Evolutionary conservation across 1,139 yeast genomes (phyloP).

Genomic region (Diutina mesorugosa): DNA sequence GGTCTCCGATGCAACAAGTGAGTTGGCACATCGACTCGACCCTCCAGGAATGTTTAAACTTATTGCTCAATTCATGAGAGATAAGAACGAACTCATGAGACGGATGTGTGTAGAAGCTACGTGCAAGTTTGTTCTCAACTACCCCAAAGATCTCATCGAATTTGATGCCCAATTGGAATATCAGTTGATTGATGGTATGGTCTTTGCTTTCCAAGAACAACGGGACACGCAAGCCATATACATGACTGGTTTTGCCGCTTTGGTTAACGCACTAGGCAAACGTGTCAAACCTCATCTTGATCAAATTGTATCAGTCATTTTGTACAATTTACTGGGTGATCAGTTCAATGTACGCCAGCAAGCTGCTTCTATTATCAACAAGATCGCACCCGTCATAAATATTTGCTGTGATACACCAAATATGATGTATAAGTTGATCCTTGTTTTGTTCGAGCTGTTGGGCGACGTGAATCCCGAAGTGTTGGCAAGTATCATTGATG

Average conservation of each 20-base stretch:
- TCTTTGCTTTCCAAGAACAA: constrained; percentile 82
- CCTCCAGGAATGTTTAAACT: constrained; percentile 45
- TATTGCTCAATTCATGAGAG: constrained; percentile 52
- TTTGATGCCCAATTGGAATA: constrained; percentile 37
- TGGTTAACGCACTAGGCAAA: constrained; percentile 53
- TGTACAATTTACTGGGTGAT: constrained; percentile 66
- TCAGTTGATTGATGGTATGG: constrained; percentile 64
- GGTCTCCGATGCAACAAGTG: constrained; percentile 65
- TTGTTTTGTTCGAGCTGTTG: constrained; percentile 75
- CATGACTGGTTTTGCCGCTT: constrained; percentile 52
- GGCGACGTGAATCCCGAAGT: constrained; percentile 97
- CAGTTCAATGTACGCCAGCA: constrained; percentile 69
- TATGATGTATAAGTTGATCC: constrained; percentile 53
- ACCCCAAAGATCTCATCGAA: constrained; percentile 23
- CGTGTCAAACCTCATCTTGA: constrained; percentile 66
- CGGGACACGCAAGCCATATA: constrained; percentile 38
- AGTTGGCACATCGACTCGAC: constrained; percentile 58
- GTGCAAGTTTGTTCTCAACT: constrained; percentile 15
- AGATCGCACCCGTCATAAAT: constrained; percentile 49
- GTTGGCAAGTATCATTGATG: constrained; percentile 70
- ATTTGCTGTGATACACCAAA: constrained; percentile 5
- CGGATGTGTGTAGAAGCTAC: constrained; percentile 69
- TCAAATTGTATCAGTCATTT: constrained; percentile 59
- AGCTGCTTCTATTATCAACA: constrained; percentile 66
- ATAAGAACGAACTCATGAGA: constrained; percentile 72